Base-by-base conservation (phyloP, 140 eudicot genomes). In the Anethum foeniculum region DNA sequence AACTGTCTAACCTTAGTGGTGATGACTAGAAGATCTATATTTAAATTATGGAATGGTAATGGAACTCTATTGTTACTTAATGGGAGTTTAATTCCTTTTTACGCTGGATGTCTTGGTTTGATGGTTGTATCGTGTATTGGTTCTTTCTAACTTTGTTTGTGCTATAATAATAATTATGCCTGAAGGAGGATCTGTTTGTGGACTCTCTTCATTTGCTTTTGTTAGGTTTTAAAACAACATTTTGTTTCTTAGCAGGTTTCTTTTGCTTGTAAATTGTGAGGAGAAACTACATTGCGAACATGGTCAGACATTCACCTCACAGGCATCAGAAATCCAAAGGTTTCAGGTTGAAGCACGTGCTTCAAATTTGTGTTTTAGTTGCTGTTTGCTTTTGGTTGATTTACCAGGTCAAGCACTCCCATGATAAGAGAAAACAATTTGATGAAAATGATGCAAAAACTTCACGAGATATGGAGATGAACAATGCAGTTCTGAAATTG, bases 321-420 rank as follows among this genome's bases (percentile, higher is more conserved):
- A 88, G 98, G 86, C 87, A 85, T 84, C 86, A 85, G 77, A 90
- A 94, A 79, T 86, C 94, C 4, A 94, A 84, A 83, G 91, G 98
- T 44, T 65, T 88, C 79, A 92, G 88, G 78, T 82, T 82, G 52
- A 94, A 89, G 76, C 86, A 92, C 54, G 83, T 85, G 83, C 82
- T 94, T 13, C 98, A 88, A 78, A 80, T 92, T 74, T 88, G 89
- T 82, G 72, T 94, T 77, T 83, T 94, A 82, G 72, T 92, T 85
- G 96, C 92, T 78, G 86, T 94, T 77, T 92, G 94, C 86, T 81
- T 90, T 75, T 94, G 98, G 98, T 85, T 94, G 78, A 71, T 90
- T 69, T 94, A 90, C 86, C 98, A 94, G 88, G 84, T 94, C 84
- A 92, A 92, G 82, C 90, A 89, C 80, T 94, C 97, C 51, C 97